A percentile compares a stretch with the other conserved stretches of the same genome.
phyloP scores from a whole-genome alignment of 768 basidiomycete genomes.

The Leccinum sublutescens region DNA sequence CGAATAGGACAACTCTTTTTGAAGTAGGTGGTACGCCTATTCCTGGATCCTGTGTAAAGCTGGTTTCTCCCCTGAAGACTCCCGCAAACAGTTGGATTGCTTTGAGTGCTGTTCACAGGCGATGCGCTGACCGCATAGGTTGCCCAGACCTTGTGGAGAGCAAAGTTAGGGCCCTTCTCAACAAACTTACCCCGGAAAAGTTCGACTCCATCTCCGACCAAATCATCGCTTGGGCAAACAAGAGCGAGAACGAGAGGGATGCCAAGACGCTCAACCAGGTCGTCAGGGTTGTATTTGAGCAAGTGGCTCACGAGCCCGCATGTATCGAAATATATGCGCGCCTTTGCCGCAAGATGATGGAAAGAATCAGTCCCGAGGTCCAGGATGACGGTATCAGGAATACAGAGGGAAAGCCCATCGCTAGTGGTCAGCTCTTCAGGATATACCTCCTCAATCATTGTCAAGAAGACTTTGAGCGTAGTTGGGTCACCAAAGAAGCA shows the following conservation, averaged over 20 bases:
- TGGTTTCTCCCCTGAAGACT: no score
- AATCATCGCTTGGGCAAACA: constrained; percentile 95
- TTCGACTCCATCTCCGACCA: constrained; percentile 96
- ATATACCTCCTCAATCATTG: constrained; percentile 96
- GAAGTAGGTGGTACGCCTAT: no score
- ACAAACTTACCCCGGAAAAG: constrained; percentile 96
- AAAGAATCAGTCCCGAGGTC: constrained; percentile 83
- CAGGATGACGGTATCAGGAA: constrained; percentile 86
- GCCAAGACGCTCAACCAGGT: constrained; percentile 90
- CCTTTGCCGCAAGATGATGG: constrained; percentile 94
- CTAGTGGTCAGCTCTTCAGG: constrained; percentile 92
- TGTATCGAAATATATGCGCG: constrained; percentile 99
- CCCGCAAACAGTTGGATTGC: no score
- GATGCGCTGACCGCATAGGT: constrained; percentile 34
- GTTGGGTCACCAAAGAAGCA: constrained; percentile 87
- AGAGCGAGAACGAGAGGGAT: constrained; percentile 87
- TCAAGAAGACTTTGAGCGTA: constrained; percentile 96
- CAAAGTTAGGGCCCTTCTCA: constrained; percentile 88
- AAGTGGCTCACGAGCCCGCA: constrained; percentile 93
- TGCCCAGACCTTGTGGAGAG: constrained; percentile 34
- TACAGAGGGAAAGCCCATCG: constrained; percentile 80
- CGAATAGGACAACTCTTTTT: no score
- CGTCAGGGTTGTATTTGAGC: constrained; percentile 94
- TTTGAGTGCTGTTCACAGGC: no score
- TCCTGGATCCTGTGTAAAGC: no score